Evolutionary conservation across 805 yeast species (phyloP), one percentile per base, ranked within the genome.

Genomic region (Kluyveromyces starmeri): DNA sequence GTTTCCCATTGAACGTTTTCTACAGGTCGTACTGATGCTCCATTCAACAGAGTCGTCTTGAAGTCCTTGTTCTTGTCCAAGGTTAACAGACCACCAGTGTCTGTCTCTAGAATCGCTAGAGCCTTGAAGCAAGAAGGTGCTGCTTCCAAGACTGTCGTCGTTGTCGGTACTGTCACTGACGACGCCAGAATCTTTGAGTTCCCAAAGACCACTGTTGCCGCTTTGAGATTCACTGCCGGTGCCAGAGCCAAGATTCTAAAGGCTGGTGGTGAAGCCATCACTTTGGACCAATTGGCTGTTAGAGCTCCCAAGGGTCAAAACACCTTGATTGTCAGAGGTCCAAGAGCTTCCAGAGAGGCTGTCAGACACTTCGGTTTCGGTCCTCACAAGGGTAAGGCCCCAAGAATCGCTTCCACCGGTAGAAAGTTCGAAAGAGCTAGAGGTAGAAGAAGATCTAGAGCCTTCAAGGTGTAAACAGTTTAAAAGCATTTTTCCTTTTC

Each of bases 361-460:
- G 97, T 85, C 62, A 85, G 96, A 78, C 97, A 92, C 83, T 92
- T 92, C 67, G 99, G 99, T 70, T 67, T 89, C 70, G 99, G 99
- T 75, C 99, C 99, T 65, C 98, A 92, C 94, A 85, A 85, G 80
- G 73, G 77, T 75, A 92, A 92, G 85, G 97, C 97, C 64, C 99
- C 99, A 73, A 86, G 94, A 77, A 80, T 92, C 70, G 61, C 71
- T 64, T 89, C 97, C 48, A 86, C 75, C 70, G 99, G 99, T 70
- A 92, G 97, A 82, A 92, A 92, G 77, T 92, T 92, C 81, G 98
- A 92, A 81, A 86, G 92, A 74, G 99, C 96, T 63, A 92, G 99
- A 84, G 99, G 99, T 81, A 94, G 82, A 73, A 80, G 99, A 77
- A 81, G 76, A 70, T 88, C 97, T 56, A 86, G 94, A 81, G 99